Evolutionary conservation across 2,329 filamentous ascomycete species (phyloP).

Genomic region (Trichoderma afroharzianum): DNA sequence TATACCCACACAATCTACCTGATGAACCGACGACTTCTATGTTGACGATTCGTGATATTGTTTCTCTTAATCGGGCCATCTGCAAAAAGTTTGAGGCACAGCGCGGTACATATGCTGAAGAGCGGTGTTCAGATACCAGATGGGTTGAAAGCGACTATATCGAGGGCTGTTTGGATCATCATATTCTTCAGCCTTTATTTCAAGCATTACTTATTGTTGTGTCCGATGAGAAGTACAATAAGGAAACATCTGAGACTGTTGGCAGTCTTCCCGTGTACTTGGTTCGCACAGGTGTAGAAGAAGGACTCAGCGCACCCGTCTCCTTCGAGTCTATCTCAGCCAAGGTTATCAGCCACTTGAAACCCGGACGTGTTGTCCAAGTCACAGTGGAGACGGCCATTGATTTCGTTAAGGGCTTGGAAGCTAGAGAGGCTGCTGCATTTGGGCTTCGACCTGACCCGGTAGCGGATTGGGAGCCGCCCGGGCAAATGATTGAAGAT

Average conservation of each 20-base stretch:
- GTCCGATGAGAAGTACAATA: neutral
- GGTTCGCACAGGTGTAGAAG: neutral
- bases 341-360: neutral
- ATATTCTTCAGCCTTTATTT: neutral
- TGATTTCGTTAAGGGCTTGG: neutral
- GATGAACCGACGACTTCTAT: too few species aligned
- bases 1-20: neutral
- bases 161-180: too few species aligned
- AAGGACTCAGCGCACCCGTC: neutral
- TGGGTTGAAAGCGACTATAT: too few species aligned
- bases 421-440: neutral
- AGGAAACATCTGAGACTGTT: neutral
- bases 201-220: neutral
- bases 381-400: neutral
- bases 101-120: too few species aligned
- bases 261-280: neutral
- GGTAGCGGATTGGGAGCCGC: neutral
- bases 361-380: neutral
- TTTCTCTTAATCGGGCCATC: neutral
- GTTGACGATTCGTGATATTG: neutral
- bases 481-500: neutral
- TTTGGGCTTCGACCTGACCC: neutral
- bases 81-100: neutral
- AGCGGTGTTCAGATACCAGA: too few species aligned
- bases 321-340: neutral